These are phyloP conservation scores for Dactylonectria macrodidyma DNA, from an alignment of 2,329 filamentous ascomycete species.

Conservation along the genomic window DNA sequence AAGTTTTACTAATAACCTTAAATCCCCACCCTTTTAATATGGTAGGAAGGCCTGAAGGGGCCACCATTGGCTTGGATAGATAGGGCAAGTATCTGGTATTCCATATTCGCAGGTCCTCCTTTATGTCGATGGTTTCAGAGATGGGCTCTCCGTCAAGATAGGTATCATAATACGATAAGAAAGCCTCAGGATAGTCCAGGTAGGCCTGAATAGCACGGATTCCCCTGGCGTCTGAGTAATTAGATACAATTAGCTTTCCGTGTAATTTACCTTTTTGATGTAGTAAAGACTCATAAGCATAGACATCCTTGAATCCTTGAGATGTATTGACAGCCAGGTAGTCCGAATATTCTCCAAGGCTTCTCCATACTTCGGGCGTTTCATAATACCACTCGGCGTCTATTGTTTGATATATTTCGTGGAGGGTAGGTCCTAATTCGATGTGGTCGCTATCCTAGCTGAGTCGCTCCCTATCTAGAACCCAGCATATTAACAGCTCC, in stretches of 20 bases:
- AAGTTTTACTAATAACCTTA: not conserved
- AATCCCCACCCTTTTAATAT: not conserved
- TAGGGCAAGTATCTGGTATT: not conserved
- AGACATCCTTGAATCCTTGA: not conserved
- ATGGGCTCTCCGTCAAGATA: not conserved
- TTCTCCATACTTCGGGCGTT: not conserved
- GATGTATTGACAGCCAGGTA: not conserved
- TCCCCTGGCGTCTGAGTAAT: not conserved
- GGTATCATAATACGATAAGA: not conserved
- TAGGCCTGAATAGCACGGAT: not conserved
- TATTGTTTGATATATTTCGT: not conserved
- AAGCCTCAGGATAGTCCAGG: not conserved
- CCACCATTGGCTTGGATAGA: not conserved
- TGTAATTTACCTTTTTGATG: not conserved
- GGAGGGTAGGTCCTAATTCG: not conserved
- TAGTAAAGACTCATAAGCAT: not conserved
- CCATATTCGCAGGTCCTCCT: not conserved
- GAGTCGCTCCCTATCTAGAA: constrained; percentile 8
- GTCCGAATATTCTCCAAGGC: not conserved
- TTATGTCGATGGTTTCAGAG: not conserved
- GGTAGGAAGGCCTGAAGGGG: not conserved
- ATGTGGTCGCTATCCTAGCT: constrained; percentile 7
- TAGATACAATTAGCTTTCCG: not conserved
- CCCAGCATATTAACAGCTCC: constrained; percentile 5
- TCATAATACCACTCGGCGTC: not conserved